These are phyloP conservation scores for Erysimum pusillum DNA, from an alignment of 441 rosid species.

Conservation along the genomic window DNA sequence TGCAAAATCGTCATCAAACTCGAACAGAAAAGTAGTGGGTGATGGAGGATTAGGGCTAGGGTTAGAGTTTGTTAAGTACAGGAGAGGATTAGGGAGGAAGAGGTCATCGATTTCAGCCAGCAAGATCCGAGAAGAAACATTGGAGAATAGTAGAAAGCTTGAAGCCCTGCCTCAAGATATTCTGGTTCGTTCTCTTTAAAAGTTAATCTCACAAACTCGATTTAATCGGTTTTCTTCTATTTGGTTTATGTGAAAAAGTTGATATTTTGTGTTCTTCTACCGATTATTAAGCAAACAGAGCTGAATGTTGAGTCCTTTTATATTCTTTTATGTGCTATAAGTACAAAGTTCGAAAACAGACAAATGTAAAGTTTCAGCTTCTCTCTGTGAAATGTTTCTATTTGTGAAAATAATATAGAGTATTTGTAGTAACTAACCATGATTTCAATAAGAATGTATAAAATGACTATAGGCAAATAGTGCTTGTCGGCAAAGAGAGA, in stretches of 20 bases:
- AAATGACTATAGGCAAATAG: no score
- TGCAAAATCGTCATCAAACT: conserved; percentile 39
- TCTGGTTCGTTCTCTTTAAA: conserved; percentile 55
- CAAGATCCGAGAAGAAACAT: conserved; percentile 45
- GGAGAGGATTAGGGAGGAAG: conserved; percentile 66
- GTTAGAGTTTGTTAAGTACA: conserved; percentile 56
- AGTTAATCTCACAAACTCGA: not conserved
- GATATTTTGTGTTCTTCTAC: not conserved
- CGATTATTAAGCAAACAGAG: not conserved
- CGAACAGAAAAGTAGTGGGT: conserved; percentile 21
- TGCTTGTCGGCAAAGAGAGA: no score
- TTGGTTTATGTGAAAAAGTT: no score
- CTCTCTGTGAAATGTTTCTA: not conserved
- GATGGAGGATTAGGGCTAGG: conserved; percentile 44
- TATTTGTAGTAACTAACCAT: no score
- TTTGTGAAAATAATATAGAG: no score
- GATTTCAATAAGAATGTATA: no score
- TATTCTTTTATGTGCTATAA: not conserved
- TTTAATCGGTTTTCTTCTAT: not conserved
- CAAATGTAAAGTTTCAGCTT: not conserved
- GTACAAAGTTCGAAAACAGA: not conserved
- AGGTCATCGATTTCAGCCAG: conserved; percentile 56
- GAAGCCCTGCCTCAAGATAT: conserved; percentile 81
- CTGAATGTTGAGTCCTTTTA: not conserved
- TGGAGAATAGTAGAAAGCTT: conserved; percentile 47